Conservation (phyloP, 208 protist species). For the Trypanosoma conorhini region DNA sequence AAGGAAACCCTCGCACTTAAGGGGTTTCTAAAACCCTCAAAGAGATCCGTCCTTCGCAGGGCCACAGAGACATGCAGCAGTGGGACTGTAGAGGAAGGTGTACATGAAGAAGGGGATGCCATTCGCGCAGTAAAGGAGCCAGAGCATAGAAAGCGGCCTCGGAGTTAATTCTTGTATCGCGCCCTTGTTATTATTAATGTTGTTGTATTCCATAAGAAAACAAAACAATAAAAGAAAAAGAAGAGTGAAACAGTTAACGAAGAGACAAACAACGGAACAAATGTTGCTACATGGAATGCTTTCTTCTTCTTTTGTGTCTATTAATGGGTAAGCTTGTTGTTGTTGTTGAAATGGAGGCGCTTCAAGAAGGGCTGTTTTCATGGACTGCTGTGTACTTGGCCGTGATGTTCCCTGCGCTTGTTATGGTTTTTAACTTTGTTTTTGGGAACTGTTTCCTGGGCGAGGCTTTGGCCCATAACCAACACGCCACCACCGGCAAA, state of each 20-base stretch:
- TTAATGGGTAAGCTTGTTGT: conserved; percentile 6
- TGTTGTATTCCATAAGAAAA: neutral
- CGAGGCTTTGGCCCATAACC: conserved; percentile 37
- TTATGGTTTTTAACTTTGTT: conserved; percentile 65
- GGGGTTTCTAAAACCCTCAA: conserved; percentile 28
- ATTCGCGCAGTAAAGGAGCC: conserved; percentile 65
- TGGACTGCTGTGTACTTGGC: conserved; percentile 57
- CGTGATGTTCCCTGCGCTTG: conserved; percentile 43
- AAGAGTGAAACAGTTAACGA: neutral
- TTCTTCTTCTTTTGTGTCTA: conserved; percentile 15
- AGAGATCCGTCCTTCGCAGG: conserved; percentile 3
- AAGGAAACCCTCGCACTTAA: conserved; percentile 30
- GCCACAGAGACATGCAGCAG: neutral
- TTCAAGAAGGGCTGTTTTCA: conserved; percentile 43
- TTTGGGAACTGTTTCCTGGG: conserved; percentile 65
- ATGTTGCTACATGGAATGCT: neutral
- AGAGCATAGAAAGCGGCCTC: conserved; percentile 35
- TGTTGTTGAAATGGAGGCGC: conserved; percentile 9
- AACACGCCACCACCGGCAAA: conserved; percentile 26
- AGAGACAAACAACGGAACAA: neutral
- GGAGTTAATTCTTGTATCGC: conserved; percentile 9
- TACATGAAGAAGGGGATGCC: conserved; percentile 22
- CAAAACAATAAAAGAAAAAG: conserved; percentile 4
- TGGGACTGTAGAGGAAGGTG: conserved; percentile 2
- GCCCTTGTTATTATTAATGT: neutral